Conservation (phyloP, 768 basidiomycete genomes). For the Suillus ampliporus region DNA sequence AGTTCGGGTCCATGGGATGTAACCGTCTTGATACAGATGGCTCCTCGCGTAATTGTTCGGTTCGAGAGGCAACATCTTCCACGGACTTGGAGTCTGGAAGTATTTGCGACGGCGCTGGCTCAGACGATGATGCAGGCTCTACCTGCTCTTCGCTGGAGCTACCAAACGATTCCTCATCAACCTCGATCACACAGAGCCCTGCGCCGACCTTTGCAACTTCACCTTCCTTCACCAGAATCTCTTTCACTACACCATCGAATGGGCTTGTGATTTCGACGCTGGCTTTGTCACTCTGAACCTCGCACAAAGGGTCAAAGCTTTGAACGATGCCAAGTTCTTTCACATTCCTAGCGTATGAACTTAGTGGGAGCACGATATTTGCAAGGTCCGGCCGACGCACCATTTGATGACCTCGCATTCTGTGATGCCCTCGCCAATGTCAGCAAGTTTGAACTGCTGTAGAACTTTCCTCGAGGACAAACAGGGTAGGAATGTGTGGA, state of each 20-base stretch:
- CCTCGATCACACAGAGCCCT: constrained; percentile 80
- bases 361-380: constrained; percentile 1
- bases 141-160: constrained; percentile 22
- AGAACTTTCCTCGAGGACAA: constrained; percentile 42
- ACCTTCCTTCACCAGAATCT: constrained; percentile 79
- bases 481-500: constrained; percentile 42
- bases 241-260: constrained; percentile 75
- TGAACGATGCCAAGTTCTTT: constrained; percentile 55
- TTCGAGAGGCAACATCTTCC: not conserved
- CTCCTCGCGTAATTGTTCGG: not conserved
- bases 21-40: constrained; percentile 29
- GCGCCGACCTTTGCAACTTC: constrained; percentile 84
- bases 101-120: not conserved
- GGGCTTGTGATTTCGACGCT: constrained; percentile 91
- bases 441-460: constrained; percentile 78
- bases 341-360: constrained; percentile 57
- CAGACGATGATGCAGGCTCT: constrained; percentile 6
- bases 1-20: constrained; percentile 73
- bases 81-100: constrained; percentile 19
- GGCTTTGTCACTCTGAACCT: constrained; percentile 91
- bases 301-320: constrained; percentile 77
- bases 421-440: constrained; percentile 91
- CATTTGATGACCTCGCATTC: constrained; percentile 91
- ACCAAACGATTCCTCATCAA: constrained; percentile 60
- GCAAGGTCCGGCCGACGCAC: constrained; percentile 51